Percentiles rank a stretch among this genome's conserved stretches.
phyloP scores from a whole-genome alignment of 345 rosid species.

The Dipteronia dyeriana region DNA sequence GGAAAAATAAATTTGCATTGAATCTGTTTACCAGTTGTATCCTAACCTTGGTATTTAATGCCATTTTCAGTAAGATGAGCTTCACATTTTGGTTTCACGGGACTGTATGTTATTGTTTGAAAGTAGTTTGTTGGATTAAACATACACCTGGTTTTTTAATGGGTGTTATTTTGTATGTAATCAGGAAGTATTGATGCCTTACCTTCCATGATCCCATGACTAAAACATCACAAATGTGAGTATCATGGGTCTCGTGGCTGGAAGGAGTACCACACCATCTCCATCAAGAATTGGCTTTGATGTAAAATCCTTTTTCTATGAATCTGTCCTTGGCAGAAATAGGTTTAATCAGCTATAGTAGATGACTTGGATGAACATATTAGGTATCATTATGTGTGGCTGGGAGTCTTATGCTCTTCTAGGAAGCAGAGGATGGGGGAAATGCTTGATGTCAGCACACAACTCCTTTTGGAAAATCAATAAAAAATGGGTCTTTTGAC shows the following conservation, averaged over 20 bases:
- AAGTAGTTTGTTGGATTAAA: constrained; percentile 7
- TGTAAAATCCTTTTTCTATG: neutral
- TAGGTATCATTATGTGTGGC: neutral
- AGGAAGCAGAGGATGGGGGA: neutral
- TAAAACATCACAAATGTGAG: neutral
- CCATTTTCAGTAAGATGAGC: constrained; percentile 13
- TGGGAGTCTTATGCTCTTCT: neutral
- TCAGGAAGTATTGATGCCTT: neutral
- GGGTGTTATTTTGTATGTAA: neutral
- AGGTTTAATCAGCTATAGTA: neutral
- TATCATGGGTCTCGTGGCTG: neutral
- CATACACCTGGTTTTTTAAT: neutral
- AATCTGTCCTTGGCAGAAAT: neutral
- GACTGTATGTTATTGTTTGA: constrained; percentile 8
- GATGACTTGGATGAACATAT: neutral
- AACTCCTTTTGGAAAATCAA: neutral
- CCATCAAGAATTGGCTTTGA: neutral
- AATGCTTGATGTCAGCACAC: neutral
- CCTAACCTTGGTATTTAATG: constrained; percentile 2
- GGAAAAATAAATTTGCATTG: neutral
- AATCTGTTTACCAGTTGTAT: neutral
- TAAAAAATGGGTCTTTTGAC: neutral
- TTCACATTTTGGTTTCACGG: neutral
- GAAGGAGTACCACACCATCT: neutral
- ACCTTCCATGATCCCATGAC: neutral